Base-by-base conservation (phyloP, 192 early-diverging fungal species). In the Coemansia sp. region DNA sequence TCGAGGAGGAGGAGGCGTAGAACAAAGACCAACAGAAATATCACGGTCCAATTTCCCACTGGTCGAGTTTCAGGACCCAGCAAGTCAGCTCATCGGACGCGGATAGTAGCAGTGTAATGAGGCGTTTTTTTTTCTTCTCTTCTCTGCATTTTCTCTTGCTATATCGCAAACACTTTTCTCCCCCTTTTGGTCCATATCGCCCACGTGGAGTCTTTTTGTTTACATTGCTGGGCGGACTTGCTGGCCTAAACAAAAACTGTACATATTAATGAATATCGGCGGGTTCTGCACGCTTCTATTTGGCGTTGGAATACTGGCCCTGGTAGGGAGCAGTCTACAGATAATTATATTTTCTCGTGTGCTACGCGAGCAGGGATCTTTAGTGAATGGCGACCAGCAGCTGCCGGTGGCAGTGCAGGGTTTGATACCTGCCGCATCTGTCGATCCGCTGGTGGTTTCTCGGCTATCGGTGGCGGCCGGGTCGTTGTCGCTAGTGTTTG, bases 261-360 rank as follows among this genome's bases (percentile, higher is more conserved):
- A 37, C 6, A 44, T 36, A 22, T 35, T 46, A 35, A 50, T 71
- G 51, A 54, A 56, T 26, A 51, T 51, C 14, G 60, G 67, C 22
- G 47, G 42, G 12, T 64, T 47, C 44, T 53, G 60, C 32, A 58
- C 56, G 8, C 38, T 71, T n/a, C 44, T 71, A 28, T 71, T 71
- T 51, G 35, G 36, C 31, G 32, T 71, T 5, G 60, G 52, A 5
- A 20, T 71, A 19, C 42, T 64, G 3, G 37, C 56, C 0, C 33
- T 62, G 38, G 56, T 54, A 3, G 61, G 56, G 5, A 33, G 49
- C 9, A 30, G 60, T 29, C 20, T 64, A 13, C 51, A 71, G 29
- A 48, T 71, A 7, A 32, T 54, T 2, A 34, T 35, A 13, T 66
- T 58, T 28, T 28, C 46, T 10, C 30, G 19, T 30, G 56, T 56